A percentile compares a stretch with the other conserved stretches of the same genome.
Evolutionary conservation across 1,139 yeast genomes (phyloP).

Genomic region (Pichia norvegensis): DNA sequence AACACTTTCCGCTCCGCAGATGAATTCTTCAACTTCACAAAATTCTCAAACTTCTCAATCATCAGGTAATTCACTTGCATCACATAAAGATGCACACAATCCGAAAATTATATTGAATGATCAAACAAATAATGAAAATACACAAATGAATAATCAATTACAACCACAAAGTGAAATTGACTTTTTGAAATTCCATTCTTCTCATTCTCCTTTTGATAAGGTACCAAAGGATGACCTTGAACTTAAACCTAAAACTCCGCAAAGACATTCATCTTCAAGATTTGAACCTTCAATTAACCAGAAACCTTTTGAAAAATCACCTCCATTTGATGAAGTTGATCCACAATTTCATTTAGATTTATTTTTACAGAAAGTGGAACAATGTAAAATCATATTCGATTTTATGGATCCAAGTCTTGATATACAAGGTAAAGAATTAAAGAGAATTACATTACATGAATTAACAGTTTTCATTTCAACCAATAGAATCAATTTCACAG

Average conservation of each 20-base stretch:
- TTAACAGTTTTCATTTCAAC: conserved; percentile 74
- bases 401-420: conserved; percentile 90
- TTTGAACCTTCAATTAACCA: conserved; percentile 73
- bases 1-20: background rate
- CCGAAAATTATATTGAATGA: background rate
- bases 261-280: conserved; percentile 88
- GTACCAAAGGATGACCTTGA: conserved; percentile 44
- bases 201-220: conserved; percentile 27
- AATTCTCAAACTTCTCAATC: conserved; percentile 11
- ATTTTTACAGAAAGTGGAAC: conserved; percentile 83
- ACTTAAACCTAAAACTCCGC: conserved; percentile 54
- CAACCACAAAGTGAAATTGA: conserved; percentile 21
- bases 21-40: background rate
- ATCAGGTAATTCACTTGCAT: conserved; percentile 5
- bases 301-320: conserved; percentile 72
- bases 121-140: background rate
- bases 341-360: conserved; percentile 78
- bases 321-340: conserved; percentile 83
- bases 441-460: conserved; percentile 79
- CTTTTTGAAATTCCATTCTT: conserved; percentile 23
- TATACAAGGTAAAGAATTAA: conserved; percentile 86
- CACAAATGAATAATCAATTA: conserved; percentile 4
- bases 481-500: conserved; percentile 77
- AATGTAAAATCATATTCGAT: conserved; percentile 90
- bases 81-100: background rate